Evolutionary conservation across 805 yeast genomes (phyloP).

Genomic region (Ogataea polymorpha): DNA sequence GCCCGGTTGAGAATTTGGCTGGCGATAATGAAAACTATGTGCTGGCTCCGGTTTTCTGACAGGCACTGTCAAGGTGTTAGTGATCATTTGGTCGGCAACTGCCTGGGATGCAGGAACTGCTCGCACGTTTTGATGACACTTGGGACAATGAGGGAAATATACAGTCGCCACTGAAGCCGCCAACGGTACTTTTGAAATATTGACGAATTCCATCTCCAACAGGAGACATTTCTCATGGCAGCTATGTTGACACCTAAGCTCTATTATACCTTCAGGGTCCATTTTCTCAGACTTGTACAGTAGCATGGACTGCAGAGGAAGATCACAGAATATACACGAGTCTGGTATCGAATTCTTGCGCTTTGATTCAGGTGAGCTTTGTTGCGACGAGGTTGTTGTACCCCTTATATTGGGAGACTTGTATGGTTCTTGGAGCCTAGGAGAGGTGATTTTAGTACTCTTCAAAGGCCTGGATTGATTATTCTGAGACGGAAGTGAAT

Average conservation of each 20-base stretch:
- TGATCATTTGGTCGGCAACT: slow-evolving; percentile 20
- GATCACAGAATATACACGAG: slow-evolving; percentile 43
- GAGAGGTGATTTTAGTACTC: background rate
- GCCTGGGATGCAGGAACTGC: slow-evolving; percentile 25
- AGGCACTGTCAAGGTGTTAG: slow-evolving; percentile 15
- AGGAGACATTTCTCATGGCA: slow-evolving; percentile 58
- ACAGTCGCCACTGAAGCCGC: slow-evolving; percentile 8
- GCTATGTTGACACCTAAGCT: slow-evolving; percentile 51
- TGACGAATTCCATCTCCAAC: slow-evolving; percentile 34
- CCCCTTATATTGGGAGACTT: background rate
- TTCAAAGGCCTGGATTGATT: background rate
- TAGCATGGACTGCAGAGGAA: slow-evolving; percentile 42
- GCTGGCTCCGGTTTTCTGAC: slow-evolving; percentile 8
- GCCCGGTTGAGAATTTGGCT: slow-evolving; percentile 5
- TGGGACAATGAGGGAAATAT: slow-evolving; percentile 27
- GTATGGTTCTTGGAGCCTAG: background rate
- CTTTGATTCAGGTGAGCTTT: slow-evolving; percentile 6
- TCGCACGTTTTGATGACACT: slow-evolving; percentile 18
- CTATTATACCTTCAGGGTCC: slow-evolving; percentile 37
- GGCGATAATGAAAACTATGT: slow-evolving; percentile 5
- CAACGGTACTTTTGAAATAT: slow-evolving; percentile 1
- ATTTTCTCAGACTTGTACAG: slow-evolving; percentile 35
- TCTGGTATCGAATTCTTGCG: slow-evolving; percentile 4
- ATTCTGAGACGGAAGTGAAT: slow-evolving; percentile 3
- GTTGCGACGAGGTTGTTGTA: slow-evolving; percentile 1